Conservation (phyloP, 805 yeast genomes). For the Ogataea trehalophila region DNA sequence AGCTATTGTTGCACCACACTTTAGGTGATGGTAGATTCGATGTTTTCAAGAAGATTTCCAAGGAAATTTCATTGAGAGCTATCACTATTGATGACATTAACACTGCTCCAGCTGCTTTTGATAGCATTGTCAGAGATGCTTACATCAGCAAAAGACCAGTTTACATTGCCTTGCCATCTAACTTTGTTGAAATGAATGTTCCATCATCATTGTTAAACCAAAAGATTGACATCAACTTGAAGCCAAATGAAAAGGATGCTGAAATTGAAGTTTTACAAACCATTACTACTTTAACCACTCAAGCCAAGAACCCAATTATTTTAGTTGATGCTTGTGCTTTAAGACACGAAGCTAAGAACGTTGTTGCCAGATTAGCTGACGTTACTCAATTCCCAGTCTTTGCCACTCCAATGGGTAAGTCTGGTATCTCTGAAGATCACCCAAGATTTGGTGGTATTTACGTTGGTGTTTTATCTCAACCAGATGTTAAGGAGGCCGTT, state of each 20-base stretch:
- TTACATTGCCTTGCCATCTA: slow-evolving; percentile 71
- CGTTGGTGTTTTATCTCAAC: slow-evolving; percentile 69
- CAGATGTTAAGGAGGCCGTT: slow-evolving; percentile 60
- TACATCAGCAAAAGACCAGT: slow-evolving; percentile 69
- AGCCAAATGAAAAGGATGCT: slow-evolving; percentile 50
- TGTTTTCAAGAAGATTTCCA: slow-evolving; percentile 70
- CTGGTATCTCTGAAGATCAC: slow-evolving; percentile 61
- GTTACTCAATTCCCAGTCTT: slow-evolving; percentile 70
- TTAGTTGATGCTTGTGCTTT: slow-evolving; percentile 78
- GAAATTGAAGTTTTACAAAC: slow-evolving; percentile 53
- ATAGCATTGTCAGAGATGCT: slow-evolving; percentile 64
- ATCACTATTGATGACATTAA: slow-evolving; percentile 55
- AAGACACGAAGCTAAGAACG: slow-evolving; percentile 60
- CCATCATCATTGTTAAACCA: slow-evolving; percentile 50
- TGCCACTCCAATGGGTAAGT: slow-evolving; percentile 83
- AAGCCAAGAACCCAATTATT: slow-evolving; percentile 62
- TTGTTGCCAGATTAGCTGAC: slow-evolving; percentile 55
- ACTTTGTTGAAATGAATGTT: slow-evolving; percentile 60
- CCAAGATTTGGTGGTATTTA: slow-evolving; percentile 76
- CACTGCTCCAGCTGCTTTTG: slow-evolving; percentile 64
- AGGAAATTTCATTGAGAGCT: slow-evolving; percentile 59
- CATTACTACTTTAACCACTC: slow-evolving; percentile 43
- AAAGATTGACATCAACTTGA: slow-evolving; percentile 55
- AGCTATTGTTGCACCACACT: slow-evolving; percentile 68
- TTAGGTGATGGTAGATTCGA: slow-evolving; percentile 75